Evolutionary conservation across 176 grass and related monocot species (phyloP).

Genomic region (Carex parvula): DNA sequence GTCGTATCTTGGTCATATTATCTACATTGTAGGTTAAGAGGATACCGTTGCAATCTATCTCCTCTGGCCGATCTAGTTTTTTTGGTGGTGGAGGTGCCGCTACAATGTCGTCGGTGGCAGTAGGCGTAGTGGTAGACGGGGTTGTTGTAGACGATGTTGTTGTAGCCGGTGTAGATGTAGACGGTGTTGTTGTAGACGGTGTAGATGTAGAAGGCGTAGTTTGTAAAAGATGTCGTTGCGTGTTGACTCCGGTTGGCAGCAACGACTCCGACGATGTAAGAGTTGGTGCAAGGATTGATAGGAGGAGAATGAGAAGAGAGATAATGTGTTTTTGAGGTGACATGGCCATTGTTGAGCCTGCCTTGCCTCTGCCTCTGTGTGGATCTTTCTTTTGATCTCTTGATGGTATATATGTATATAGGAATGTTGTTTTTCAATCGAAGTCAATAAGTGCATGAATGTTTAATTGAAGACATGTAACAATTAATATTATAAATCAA

Average conservation of each 20-base stretch:
- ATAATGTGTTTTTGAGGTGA: slow-evolving; percentile 13
- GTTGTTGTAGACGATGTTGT: background rate
- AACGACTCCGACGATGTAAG: slow-evolving; percentile 5
- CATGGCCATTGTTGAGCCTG: slow-evolving; percentile 23
- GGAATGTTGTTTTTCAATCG: background rate
- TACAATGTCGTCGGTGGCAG: background rate
- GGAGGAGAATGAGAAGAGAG: slow-evolving; percentile 6
- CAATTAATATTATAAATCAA: background rate
- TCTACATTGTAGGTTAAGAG: slow-evolving; percentile 51
- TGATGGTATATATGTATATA: slow-evolving; percentile 4
- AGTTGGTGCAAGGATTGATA: background rate
- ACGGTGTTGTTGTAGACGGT: background rate
- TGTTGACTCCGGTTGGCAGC: no score
- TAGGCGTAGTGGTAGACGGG: background rate
- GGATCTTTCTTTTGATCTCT: background rate
- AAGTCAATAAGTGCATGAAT: slow-evolving; percentile 1
- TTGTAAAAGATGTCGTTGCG: slow-evolving; percentile 20
- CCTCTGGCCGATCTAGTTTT: slow-evolving; percentile 14
- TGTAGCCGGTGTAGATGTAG: background rate
- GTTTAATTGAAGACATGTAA: background rate
- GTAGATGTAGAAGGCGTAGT: background rate
- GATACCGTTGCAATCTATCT: slow-evolving; percentile 62
- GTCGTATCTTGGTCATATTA: slow-evolving; percentile 46
- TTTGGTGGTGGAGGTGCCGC: background rate
- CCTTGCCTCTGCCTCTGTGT: background rate